Conservation (phyloP, 2,329 filamentous ascomycete genomes). For the Colletotrichum magnum region DNA sequence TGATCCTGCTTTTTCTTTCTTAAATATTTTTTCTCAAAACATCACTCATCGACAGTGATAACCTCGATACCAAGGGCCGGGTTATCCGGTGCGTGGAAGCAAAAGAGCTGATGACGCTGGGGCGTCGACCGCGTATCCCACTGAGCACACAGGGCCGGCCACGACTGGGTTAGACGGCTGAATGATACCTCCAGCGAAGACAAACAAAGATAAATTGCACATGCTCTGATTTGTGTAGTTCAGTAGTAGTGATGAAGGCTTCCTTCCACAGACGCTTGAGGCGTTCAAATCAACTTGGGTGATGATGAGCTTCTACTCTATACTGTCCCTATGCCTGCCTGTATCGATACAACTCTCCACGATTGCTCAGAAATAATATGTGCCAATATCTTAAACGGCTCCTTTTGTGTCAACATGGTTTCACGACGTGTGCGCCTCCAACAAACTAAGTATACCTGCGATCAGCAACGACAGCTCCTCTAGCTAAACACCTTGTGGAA, state of each 20-base stretch:
- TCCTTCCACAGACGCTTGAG: no score
- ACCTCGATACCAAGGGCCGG: conserved; percentile 22
- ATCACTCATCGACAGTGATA: conserved; percentile 18
- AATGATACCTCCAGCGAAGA: conserved; percentile 29
- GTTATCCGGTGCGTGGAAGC: conserved; percentile 19
- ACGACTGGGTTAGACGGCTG: conserved; percentile 20
- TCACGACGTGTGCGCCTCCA: no score
- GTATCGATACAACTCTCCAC: no score
- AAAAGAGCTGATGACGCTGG: conserved; percentile 3
- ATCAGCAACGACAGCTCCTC: no score
- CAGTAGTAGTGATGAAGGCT: neutral
- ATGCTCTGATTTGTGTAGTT: neutral
- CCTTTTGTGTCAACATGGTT: no score
- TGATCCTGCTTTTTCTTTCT: conserved; percentile 6
- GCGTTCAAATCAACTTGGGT: no score
- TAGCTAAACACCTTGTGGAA: conserved; percentile 1
- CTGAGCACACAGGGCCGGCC: conserved; percentile 2
- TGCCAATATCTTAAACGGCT: no score
- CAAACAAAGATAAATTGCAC: neutral
- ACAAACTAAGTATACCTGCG: no score
- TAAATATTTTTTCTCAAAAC: neutral
- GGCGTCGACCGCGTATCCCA: conserved; percentile 7
- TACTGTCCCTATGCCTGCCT: no score
- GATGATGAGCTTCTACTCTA: no score
- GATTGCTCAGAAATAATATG: no score